phyloP scores from a whole-genome alignment of 768 basidiomycete genomes.

The Lepiota venenata region DNA sequence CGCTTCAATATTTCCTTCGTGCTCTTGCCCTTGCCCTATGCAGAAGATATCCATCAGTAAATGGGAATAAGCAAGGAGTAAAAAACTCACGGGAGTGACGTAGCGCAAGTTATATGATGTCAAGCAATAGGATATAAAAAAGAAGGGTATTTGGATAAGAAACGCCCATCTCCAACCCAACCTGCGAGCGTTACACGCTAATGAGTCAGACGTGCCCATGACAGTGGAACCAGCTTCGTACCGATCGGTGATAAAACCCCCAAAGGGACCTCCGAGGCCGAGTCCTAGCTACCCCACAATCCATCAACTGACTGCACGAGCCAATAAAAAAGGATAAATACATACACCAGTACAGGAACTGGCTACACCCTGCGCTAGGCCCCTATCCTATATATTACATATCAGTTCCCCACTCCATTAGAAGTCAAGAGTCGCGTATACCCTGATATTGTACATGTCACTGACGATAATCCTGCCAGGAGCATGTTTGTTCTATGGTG shows the following conservation, averaged over 20 bases:
- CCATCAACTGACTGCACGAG: not conserved
- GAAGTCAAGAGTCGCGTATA: slow-evolving; percentile 21
- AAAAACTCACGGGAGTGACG: slow-evolving; percentile 42
- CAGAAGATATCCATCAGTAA: not conserved
- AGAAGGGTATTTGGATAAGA: slow-evolving; percentile 69
- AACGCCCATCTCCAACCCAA: slow-evolving; percentile 85
- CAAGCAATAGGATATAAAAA: slow-evolving; percentile 53
- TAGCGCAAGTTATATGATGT: slow-evolving; percentile 60
- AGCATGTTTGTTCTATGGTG: not conserved
- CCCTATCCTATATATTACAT: slow-evolving; percentile 47
- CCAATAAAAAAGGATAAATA: not conserved
- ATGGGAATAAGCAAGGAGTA: not conserved
- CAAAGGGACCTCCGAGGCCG: slow-evolving; percentile 79
- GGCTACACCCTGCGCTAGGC: slow-evolving; percentile 67
- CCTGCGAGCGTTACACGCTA: slow-evolving; percentile 37
- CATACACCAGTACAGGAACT: slow-evolving; percentile 75
- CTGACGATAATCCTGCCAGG: slow-evolving; percentile 62
- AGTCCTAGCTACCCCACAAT: slow-evolving; percentile 51
- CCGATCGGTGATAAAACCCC: slow-evolving; percentile 69
- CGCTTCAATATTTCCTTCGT: slow-evolving; percentile 66
- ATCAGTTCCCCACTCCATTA: not conserved
- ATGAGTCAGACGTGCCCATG: not conserved
- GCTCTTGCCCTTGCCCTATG: slow-evolving; percentile 64
- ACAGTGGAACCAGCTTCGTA: slow-evolving; percentile 22
- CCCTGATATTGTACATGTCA: slow-evolving; percentile 78